phyloP scores from a whole-genome alignment of 1,139 yeast genomes.

The Saccharomycopsis phalli region DNA sequence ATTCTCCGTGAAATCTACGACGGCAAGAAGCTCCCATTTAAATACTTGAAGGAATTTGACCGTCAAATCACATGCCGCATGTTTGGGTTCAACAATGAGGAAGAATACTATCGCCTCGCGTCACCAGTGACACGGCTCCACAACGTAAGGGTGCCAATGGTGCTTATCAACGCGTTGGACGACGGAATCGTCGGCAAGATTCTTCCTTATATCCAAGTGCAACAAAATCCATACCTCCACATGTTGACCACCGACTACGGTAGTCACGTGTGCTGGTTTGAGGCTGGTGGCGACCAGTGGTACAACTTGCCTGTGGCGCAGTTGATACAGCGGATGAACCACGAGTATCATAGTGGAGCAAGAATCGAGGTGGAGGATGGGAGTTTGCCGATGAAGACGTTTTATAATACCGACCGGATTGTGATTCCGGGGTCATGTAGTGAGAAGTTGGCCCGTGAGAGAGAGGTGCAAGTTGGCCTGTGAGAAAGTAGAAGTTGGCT shows the following conservation, averaged over 20 bases:
- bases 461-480: too few species aligned
- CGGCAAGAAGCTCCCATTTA: constrained; percentile 13
- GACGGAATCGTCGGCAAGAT: constrained; percentile 51
- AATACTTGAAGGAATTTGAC: constrained; percentile 39
- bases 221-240: constrained; percentile 46
- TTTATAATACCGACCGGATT: constrained; percentile 9
- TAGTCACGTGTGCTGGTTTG: constrained; percentile 60
- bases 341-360: constrained; percentile 19
- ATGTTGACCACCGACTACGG: constrained; percentile 51
- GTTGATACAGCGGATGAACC: constrained; percentile 27
- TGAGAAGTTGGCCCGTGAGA: constrained; percentile 4
- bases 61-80: constrained; percentile 43
- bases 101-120: constrained; percentile 46
- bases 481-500: too few species aligned
- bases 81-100: constrained; percentile 45
- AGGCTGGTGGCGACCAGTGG: constrained; percentile 46
- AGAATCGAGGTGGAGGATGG: constrained; percentile 2
- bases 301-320: constrained; percentile 34
- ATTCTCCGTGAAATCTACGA: constrained; percentile 7
- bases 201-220: constrained; percentile 41
- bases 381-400: constrained; percentile 6
- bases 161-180: constrained; percentile 43
- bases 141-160: constrained; percentile 43
- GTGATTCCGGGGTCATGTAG: constrained; percentile 16
- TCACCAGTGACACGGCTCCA: constrained; percentile 42